Base-by-base conservation (phyloP, 2,329 filamentous ascomycete genomes). In the Diaporthe destruens region DNA sequence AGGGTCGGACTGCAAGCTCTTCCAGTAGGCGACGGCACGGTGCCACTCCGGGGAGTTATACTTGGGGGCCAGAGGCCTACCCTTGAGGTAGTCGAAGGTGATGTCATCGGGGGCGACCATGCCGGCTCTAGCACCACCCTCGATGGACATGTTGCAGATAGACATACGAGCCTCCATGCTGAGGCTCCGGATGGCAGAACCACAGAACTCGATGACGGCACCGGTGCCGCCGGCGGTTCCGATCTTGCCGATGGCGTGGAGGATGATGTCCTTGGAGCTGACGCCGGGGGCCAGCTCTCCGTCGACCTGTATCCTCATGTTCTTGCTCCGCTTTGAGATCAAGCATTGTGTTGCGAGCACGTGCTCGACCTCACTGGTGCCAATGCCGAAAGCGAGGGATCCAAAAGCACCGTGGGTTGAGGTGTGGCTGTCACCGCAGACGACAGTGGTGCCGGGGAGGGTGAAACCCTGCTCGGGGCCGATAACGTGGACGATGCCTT, bases 81-180 rank as follows among this genome's bases (percentile, higher is more conserved):
- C 94, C 87, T 96, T 96, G 79, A 99, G 92, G 81, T 98, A 99
- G 77, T 97, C 94, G 78, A 98, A 98, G 36, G 96, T 98, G 72
- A 87, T 93, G 80, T 98, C 92, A 80, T 99, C 96, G 6, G 96
- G 96, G 12, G 96, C 96, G 73, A 99, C 92, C 95, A 99, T 97
- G 77, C 96, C 96, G 74, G 96, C 96, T 84, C 96, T 90, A 61
- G 96, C 96, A 83, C 96, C 96, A 77, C 89, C 96, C 87, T 99
- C 96, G 77, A 98, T 98, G 18, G 95, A 95, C 96, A 98, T 98
- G 87, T 99, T 99, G 87, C 96, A 98, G 82, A 99, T 97, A 75
- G 95, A 98, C 96, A 99, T 98, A 77, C 96, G 91, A 55, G 96
- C 96, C 84, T 98, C 96, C 90, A 99, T 98, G 83, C 94, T 97